A percentile compares a stretch with the other conserved stretches of the same genome.
These are phyloP conservation scores for Podaxis sp. DNA, from an alignment of 768 basidiomycete species.

Conservation along the genomic window DNA sequence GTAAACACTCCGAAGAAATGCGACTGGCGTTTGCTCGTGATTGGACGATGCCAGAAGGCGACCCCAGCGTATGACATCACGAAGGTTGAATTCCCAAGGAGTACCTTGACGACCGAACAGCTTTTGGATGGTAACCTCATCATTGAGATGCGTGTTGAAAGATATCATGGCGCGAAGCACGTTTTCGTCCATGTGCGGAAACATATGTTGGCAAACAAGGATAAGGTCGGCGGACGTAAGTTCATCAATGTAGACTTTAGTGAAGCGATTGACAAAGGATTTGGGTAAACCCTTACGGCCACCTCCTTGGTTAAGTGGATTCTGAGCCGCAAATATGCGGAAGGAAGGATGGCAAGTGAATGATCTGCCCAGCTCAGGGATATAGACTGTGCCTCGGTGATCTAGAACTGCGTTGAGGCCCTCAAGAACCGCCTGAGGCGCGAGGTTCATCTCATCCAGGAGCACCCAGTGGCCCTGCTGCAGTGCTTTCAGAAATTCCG, in stretches of 20 bases:
- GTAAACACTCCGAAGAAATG: slow-evolving; percentile 73
- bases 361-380: slow-evolving; percentile 90
- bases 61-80: slow-evolving; percentile 92
- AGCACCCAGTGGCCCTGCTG: slow-evolving; percentile 98
- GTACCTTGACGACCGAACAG: slow-evolving; percentile 76
- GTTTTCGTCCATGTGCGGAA: slow-evolving; percentile 55
- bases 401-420: slow-evolving; percentile 96
- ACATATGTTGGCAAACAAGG: slow-evolving; percentile 73
- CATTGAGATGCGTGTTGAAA: slow-evolving; percentile 73
- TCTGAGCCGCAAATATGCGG: slow-evolving; percentile 97
- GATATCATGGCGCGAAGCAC: slow-evolving; percentile 73
- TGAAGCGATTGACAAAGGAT: slow-evolving; percentile 97
- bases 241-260: slow-evolving; percentile 93
- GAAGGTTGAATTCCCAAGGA: slow-evolving; percentile 98
- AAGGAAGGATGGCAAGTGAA: slow-evolving; percentile 92
- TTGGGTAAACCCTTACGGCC: slow-evolving; percentile 97
- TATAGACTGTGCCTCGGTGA: slow-evolving; percentile 91
- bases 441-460: slow-evolving; percentile 98
- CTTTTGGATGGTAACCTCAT: slow-evolving; percentile 61
- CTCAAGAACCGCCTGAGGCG: slow-evolving; percentile 94
- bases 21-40: slow-evolving; percentile 47
- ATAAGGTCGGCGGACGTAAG: slow-evolving; percentile 76
- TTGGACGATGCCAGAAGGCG: slow-evolving; percentile 42
- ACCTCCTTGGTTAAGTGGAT: slow-evolving; percentile 93
- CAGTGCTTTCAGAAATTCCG: slow-evolving; percentile 90